Conservation (phyloP, 2,329 filamentous ascomycete genomes). For the Cadophora malorum region DNA sequence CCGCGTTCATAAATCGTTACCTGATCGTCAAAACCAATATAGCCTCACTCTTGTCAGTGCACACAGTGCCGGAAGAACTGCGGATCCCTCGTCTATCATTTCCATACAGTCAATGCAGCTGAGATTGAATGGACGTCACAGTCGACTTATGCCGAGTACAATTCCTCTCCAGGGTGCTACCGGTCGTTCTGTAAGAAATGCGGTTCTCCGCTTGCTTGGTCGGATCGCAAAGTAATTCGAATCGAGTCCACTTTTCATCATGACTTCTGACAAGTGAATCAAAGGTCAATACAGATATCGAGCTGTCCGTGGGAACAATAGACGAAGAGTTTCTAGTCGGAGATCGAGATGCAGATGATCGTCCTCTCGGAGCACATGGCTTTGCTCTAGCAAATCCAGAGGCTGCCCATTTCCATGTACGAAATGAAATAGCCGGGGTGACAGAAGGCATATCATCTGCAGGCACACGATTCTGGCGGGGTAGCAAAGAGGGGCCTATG, state of each 20-base stretch:
- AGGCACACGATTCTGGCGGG: conserved; percentile 31
- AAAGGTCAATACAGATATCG: conserved; percentile 43
- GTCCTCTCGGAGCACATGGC: conserved; percentile 46
- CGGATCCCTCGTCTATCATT: conserved; percentile 53
- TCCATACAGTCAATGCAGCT: conserved; percentile 48
- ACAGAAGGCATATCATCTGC: conserved; percentile 47
- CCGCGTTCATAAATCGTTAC: background rate
- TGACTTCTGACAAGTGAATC: background rate
- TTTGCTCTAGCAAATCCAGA: conserved; percentile 48
- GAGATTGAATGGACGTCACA: conserved; percentile 46
- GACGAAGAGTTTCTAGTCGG: conserved; percentile 52
- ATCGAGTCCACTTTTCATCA: background rate
- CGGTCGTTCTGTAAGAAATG: conserved; percentile 58
- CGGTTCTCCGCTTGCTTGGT: conserved; percentile 58
- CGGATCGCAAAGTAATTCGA: conserved; percentile 29
- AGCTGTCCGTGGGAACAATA: conserved; percentile 52
- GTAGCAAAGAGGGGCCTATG: conserved; percentile 27
- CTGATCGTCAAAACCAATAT: conserved; percentile 10
- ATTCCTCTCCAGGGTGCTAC: conserved; percentile 48
- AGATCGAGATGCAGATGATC: conserved; percentile 30
- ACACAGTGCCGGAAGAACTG: conserved; percentile 61
- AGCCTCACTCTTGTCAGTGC: conserved; percentile 60
- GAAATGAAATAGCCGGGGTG: conserved; percentile 55
- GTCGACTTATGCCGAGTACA: conserved; percentile 47
- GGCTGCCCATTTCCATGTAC: conserved; percentile 50